phyloP scores from a whole-genome alignment of 176 grass and related monocot species.

The Urochloa ruziziensis region DNA sequence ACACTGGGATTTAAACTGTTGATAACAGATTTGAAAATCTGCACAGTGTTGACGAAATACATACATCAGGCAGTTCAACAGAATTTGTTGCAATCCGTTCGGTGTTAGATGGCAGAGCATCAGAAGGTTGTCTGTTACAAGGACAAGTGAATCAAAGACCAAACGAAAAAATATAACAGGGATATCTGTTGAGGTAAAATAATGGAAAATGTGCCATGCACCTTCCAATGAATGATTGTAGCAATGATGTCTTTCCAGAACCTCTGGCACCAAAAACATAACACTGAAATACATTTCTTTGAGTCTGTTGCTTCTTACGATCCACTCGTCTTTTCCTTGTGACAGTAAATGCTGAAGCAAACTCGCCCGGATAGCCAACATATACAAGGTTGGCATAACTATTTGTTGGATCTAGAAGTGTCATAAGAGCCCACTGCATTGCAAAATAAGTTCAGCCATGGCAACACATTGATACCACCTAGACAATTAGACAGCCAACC shows the following conservation, averaged over 20 bases:
- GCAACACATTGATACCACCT: too few species aligned
- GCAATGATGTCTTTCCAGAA: conserved; percentile 78
- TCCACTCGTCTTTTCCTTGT: conserved; percentile 93
- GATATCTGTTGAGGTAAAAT: not conserved
- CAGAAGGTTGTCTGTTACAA: conserved; percentile 67
- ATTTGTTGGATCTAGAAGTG: conserved; percentile 76
- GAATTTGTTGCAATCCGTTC: conserved; percentile 79
- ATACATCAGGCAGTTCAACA: conserved; percentile 77
- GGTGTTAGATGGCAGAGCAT: conserved; percentile 59
- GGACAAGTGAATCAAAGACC: not conserved
- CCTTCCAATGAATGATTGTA: conserved; percentile 93
- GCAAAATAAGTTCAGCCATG: conserved; percentile 12
- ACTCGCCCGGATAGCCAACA: conserved; percentile 77
- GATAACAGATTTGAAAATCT: not conserved
- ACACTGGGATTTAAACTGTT: not conserved
- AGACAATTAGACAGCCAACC: too few species aligned
- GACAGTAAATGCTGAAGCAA: conserved; percentile 70
- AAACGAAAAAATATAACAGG: not conserved
- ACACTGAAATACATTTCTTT: conserved; percentile 81
- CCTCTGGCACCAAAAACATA: conserved; percentile 88
- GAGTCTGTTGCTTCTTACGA: conserved; percentile 84
- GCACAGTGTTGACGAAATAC: not conserved
- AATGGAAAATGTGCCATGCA: conserved; percentile 10
- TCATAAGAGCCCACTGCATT: conserved; percentile 97
- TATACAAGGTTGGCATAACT: conserved; percentile 91